Evolutionary conservation across 2,329 filamentous ascomycete genomes (phyloP), one percentile per base, ranked within the genome.

Genomic region (Trichoderma sp.): DNA sequence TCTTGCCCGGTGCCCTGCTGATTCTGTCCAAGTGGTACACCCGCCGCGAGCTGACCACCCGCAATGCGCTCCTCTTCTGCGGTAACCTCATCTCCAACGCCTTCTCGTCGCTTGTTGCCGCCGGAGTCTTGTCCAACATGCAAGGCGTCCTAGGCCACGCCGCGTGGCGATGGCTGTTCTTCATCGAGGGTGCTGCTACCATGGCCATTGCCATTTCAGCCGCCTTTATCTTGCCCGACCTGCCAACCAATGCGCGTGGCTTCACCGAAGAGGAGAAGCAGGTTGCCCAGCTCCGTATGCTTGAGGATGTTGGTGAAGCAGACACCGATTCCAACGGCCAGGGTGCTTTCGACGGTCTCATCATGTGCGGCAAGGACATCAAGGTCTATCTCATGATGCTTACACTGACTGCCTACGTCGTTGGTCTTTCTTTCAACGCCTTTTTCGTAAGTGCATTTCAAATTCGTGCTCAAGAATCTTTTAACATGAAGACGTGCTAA

Each of bases 1-100:
- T 90, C 76, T 80, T 90, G 31, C 89, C 89, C 0, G 89, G 89
- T 53, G 87, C 87, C 0, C 81, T 91, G 13, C 82, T 90, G 55
- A 87, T 90, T 57, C 81, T 91, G 24, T 88, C 87, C 0, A 88
- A 89, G 73, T 91, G 88, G 85, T 91, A 91, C 77, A 91, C 88
- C 1, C 83, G 88, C 59, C 83, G 85, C 61, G 86, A 88, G 77
- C 74, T 89, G 70, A 83, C 84, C 16, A 79, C 80, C 66, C 80
- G 86, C 63, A 87, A 88, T 72, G 86, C 86, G 68, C 82, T 89
- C 35, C 77, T 89, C 27, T 89, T 88, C 77, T 86, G 86, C 70
- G 86, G 86, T 2, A 88, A 87, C 74, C 83, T 88, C 71, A 84
- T 89, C 72, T 87, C 87, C 57, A 87, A 87, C 59, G 86, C 86